Evolutionary conservation across 208 protist species (phyloP), one percentile per base, ranked within the genome.

Genomic region (Acanthamoeba culbertsoni): DNA sequence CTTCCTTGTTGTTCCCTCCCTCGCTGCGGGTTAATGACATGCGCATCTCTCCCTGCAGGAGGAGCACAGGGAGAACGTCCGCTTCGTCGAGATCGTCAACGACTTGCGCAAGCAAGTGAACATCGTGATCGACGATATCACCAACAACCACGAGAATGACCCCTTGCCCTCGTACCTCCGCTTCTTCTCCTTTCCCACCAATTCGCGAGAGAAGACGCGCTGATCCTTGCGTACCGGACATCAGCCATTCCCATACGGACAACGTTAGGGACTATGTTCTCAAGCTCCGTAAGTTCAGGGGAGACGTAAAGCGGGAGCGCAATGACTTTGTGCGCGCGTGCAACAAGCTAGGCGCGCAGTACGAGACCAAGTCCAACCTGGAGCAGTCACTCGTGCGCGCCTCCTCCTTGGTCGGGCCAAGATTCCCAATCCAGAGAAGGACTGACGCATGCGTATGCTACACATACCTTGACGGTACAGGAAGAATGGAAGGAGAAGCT

Each of bases 31-130:
- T n/a, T n/a, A n/a, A n/a, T n/a, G n/a, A n/a, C n/a, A n/a, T 71
- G 33, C 0, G 4, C 7, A 5, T 71, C 33, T 6, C 12, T 55
- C n/a, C n/a, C 12, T 42, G 33, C n/a, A 84, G 73, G 84, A 91
- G 46, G 84, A 91, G 84, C 59, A 91, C 84, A 77, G 59, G 23
- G 84, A 91, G n/a, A 91, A 91, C 57, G 59, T 91, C 55, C 37
- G 71, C 26, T 91, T 91, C 37, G 53, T 71, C 42, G 84, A 91
- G 55, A 71, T 71, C n/a, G 84, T 91, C 40, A 91, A 91, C 59
- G 84, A 91, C 59, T 55, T 91, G 55, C 84, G 84, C 84, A 71
- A 91, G 84, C n/a, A 31, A 28, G 84, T 71, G 55, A 26, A 71
- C 7, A 18, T 65, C 59, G 46, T 91, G 7, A 53, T 57, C 84